Evolutionary conservation across 768 basidiomycete genomes (phyloP), one percentile per base, ranked within the genome.

Genomic region (Tricholoma flavovirens): DNA sequence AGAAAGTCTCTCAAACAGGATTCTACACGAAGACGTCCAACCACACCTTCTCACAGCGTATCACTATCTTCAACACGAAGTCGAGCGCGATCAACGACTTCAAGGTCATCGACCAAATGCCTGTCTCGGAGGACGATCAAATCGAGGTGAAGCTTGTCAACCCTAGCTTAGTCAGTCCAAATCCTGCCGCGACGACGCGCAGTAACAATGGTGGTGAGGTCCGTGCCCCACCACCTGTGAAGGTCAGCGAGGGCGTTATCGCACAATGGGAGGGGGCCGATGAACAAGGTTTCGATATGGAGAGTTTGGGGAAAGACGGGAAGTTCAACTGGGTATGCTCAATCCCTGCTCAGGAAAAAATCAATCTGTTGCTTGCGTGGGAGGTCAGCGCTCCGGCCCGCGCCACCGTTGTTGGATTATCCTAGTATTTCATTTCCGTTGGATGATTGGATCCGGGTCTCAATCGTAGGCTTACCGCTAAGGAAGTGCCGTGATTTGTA

Each of bases 111-210:
- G 75, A 78, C 55, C 74, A 72, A 53, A 59, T 74, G 3, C 75
- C 75, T 0, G 60, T 73, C 1, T 76, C 75, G 10, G 69, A 76
- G 57, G 65, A 66, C 40, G 60, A 73, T 1, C 71, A 71, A 35
- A 72, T 78, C 46, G 69, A 68, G 33, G 74, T 79, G 30, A 79
- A 77, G 64, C 62, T 77, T 8, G 64, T 76, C 2, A 73, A 67
- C 40, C 73, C 71, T 11, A 29, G 17, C 7, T 22, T 53, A 6
- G 35, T 17, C 15, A 42, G 24, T 12, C 51, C 36, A 17, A 35
- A 40, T 12, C 14, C 36, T 10, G 5, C 24, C 4, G 21, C 17
- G 43, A 30, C 12, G 15, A 35, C n/a, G 32, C 53, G 30, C 19
- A 24, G 43, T 56, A 32, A 19, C 26, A 49, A 48, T 22, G 24